A percentile compares a stretch with the other conserved stretches of the same genome.
Evolutionary conservation across 78 protist species (phyloP).

Genomic region (Dictyostelium purpureum): DNA sequence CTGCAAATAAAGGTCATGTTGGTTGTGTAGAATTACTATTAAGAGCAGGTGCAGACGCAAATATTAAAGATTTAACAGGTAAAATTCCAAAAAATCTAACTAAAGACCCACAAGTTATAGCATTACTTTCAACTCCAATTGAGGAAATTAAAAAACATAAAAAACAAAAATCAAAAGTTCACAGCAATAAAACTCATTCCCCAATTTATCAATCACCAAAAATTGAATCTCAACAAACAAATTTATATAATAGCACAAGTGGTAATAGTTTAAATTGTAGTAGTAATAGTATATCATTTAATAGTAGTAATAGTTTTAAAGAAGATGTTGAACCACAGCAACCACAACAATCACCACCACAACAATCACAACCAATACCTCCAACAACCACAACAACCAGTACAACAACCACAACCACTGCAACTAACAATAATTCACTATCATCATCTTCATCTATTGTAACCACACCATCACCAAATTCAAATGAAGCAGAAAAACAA

Average conservation of each 20-base stretch:
- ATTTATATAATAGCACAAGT: too few species aligned
- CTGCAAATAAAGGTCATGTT: constrained; percentile 57
- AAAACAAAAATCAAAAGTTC: constrained; percentile 8
- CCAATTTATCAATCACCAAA: not conserved
- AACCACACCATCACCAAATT: not conserved
- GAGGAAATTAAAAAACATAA: constrained; percentile 1
- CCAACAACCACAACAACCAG: not conserved
- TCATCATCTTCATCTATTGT: not conserved
- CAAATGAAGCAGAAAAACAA: not conserved
- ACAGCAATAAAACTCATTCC: not conserved
- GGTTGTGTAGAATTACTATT: constrained; percentile 68
- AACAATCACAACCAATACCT: not conserved
- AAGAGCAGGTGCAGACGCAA: constrained; percentile 56
- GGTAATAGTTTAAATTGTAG: too few species aligned
- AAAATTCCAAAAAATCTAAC: constrained; percentile 65
- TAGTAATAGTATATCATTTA: too few species aligned
- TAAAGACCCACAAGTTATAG: constrained; percentile 36
- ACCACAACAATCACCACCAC: constrained; percentile 3
- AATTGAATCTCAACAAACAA: too few species aligned
- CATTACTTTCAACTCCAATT: constrained; percentile 2
- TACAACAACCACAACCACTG: not conserved
- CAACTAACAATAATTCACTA: not conserved
- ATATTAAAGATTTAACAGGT: constrained; percentile 34
- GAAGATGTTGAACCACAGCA: too few species aligned
- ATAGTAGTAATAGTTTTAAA: too few species aligned